Base-by-base conservation (phyloP, 495 filamentous ascomycete species). In the Aspergillus carlsbadensis region DNA sequence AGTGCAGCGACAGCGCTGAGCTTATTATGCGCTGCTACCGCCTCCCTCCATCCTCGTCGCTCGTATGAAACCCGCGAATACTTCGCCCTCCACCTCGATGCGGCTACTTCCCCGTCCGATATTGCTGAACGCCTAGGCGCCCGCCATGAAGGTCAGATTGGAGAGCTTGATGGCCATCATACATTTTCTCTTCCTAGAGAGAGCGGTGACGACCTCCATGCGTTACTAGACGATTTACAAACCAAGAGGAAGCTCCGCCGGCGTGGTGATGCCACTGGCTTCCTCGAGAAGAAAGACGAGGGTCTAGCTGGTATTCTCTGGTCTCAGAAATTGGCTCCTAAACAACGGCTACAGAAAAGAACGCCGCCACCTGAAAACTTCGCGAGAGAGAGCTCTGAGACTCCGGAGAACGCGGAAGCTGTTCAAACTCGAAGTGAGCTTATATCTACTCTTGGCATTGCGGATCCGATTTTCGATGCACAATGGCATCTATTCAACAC, bases 401-500 rank as follows among this genome's bases (percentile, higher is more conserved):
- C 52, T 7, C 41, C 59, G 20, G 73, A 76, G 22, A 73, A 81
- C 45, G 53, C 72, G 55, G 71, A 75, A 49, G 82, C 83, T 1
- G 70, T 86, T 6, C 70, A 78, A 36, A 69, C 74, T 49, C 87
- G 88, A 62, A 73, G 77, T 22, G 74, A 87, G 6, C 76, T 96
- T 26, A 82, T 84, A 21, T 64, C 77, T 15, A 72, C 77, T 0
- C 78, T 98, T 18, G 78, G 74, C 2, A 98, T 98, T 61, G 73
- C 72, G 17, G 94, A 98, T 65, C 94, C 94, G 17, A 94, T 96
- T 26, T 98, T 97, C 71, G 71, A 79, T 14, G 88, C 94, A 40
- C 94, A 98, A 69, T 98, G 94, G 94, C 94, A 98, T 82, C 76
- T 98, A 11, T 87, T 86, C 73, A 98, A 98, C 67, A 79, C 87